These are phyloP conservation scores for Dryas alaskensis DNA, from an alignment of 306 rosid genomes.

Conservation along the genomic window DNA sequence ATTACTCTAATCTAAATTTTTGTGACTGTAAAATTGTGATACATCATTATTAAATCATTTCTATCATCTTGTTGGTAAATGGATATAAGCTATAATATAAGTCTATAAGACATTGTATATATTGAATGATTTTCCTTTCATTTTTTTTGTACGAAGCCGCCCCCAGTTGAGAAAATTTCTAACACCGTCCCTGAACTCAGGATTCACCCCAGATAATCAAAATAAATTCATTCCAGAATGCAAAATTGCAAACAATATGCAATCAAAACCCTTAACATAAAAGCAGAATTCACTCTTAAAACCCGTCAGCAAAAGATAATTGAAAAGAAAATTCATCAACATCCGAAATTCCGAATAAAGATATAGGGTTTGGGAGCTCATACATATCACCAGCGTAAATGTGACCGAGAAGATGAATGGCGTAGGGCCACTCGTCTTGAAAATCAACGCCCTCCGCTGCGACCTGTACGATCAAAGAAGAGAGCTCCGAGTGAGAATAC, in stretches of 20 bases:
- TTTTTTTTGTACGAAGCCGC: too few relatives aligned
- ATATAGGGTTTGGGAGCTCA: neutral
- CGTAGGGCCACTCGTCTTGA: slow-evolving; percentile 78
- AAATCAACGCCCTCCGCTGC: slow-evolving; percentile 71
- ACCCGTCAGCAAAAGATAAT: neutral
- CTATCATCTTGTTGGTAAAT: too few relatives aligned
- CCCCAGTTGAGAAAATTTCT: too few relatives aligned
- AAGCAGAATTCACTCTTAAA: neutral
- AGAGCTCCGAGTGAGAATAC: neutral
- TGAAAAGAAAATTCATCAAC: neutral
- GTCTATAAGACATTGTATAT: too few relatives aligned
- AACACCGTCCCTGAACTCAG: neutral
- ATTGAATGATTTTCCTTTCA: too few relatives aligned
- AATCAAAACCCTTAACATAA: neutral
- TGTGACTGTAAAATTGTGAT: too few relatives aligned
- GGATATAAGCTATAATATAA: too few relatives aligned
- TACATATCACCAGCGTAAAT: slow-evolving; percentile 68
- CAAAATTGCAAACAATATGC: neutral
- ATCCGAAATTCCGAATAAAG: neutral
- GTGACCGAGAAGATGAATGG: slow-evolving; percentile 71
- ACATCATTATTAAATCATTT: too few relatives aligned
- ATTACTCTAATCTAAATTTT: too few relatives aligned
- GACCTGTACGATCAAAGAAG: slow-evolving; percentile 43
- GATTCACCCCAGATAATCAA: slow-evolving; percentile 7
- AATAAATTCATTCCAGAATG: neutral